Evolutionary conservation across 108 stramenopile genomes (phyloP), one percentile per base, ranked within the genome.

Genomic region (Aurantiochytrium sp.): DNA sequence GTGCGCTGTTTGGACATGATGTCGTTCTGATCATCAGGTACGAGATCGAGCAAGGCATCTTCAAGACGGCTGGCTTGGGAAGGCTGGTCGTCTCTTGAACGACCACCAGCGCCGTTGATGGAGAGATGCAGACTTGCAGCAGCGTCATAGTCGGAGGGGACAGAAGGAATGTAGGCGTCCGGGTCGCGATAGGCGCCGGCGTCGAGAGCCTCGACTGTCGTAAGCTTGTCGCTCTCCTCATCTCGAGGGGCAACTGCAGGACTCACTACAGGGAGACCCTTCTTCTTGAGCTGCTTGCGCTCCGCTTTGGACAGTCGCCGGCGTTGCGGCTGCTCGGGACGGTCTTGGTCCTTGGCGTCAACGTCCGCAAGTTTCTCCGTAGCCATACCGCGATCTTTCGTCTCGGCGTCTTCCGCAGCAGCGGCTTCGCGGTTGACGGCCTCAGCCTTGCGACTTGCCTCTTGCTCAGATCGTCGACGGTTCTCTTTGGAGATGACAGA

Each of bases 21-120:
- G 72, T 96, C 96, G n/a, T 95, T 91, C 28, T 96, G 95, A 71
- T 98, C 98, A 88, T 99, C 99, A 18, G 97, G 97, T 25, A 97
- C 97, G 76, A 98, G 94, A 76, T 98, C 99, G 12, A 99, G 90
- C 94, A 99, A 95, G 47, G 96, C 95, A 51, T 97, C 96, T 90
- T 97, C 97, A 25, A 96, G 90, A 60, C 95, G 91, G 53, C 49
- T 53, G 12, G 76, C 45, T 16, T 83, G 76, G 6, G 76, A 83
- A 16, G 51, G 51, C 45, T 83, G 45, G 45, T 53, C 76, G 49
- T 69, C 64, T 12, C 55, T 57, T 8, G 55, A 57, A 14, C 64
- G 64, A 3, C 64, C 4, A 18, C 14, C 0, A 0, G 45, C n/a
- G 76, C 28, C 51, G 4, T 47, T 53, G 3, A 83, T 83, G 0